Evolutionary conservation across 345 rosid genomes (phyloP), one percentile per base, ranked within the genome.

Genomic region (Aquilaria sinensis): DNA sequence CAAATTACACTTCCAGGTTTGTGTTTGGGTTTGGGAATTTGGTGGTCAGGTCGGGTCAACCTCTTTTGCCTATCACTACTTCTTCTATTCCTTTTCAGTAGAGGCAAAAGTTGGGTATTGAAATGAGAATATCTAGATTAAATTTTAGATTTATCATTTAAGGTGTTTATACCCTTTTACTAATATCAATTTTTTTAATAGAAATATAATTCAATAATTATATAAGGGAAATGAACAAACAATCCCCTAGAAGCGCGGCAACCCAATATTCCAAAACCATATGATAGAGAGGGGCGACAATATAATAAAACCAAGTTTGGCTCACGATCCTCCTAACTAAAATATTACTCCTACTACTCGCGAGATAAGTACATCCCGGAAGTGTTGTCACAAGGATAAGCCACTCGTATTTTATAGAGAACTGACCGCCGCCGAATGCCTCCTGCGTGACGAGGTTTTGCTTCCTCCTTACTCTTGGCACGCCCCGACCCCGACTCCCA

Each of bases 391-490:
- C n/a, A 16, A 2, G 67, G 46, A 62, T 54, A 67, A 41, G 67
- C 62, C 32, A 45, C n/a, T n/a, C 32, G 10, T 47, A 61, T 37
- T 16, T 16, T 16, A 16, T 16, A 16, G 23, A 16, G 23, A 16
- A 16, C 23, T 16, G 23, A 16, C 23, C 23, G 23, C 23, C 23
- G 23, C 23, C 23, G 23, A 16, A 16, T 16, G 23, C 23, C 23
- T 16, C 23, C 23, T 16, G 23, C 23, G 23, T 16, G 23, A 16
- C 23, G 23, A 16, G 23, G 13, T 63, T 12, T 72, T 77, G 70
- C 80, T 67, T 77, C 47, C 69, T 57, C 47, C 70, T 37, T 69
- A 77, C 77, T 77, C 77, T 55, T 72, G 60, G 66, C 71, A 72
- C 67, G 67, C 57, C n/a, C 45, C 63, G 13, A 29, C 16, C 23